Evolutionary conservation across 176 grass and related monocot genomes (phyloP).

Genomic region (Oryza australiensis): DNA sequence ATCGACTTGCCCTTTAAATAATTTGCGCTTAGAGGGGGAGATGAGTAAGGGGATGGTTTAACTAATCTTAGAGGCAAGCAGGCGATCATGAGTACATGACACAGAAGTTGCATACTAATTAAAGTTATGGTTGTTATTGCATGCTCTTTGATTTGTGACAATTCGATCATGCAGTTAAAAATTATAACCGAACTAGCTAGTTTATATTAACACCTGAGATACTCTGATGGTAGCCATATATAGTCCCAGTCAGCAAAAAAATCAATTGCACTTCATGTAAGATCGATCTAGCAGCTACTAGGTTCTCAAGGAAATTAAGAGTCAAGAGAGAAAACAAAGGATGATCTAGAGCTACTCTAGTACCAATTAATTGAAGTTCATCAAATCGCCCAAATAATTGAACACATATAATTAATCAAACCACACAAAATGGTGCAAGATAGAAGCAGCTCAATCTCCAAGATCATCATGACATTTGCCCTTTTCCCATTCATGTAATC

Average conservation of each 20-base stretch:
- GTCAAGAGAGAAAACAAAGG: neutral
- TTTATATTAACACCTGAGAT: neutral
- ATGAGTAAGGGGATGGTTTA: neutral
- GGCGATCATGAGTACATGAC: neutral
- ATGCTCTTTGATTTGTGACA: conserved; percentile 26
- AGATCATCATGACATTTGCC: neutral
- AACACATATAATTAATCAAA: neutral
- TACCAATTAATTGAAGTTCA: neutral
- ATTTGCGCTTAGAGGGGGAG: neutral
- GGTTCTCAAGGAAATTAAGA: neutral
- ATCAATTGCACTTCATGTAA: neutral
- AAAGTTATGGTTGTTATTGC: conserved; percentile 40
- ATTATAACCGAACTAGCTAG: neutral
- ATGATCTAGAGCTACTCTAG: neutral
- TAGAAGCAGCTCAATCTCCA: neutral
- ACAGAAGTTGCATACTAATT: neutral
- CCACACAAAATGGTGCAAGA: neutral
- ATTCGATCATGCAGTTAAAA: neutral
- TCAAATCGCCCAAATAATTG: neutral
- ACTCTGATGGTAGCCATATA: neutral
- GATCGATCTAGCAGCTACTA: neutral
- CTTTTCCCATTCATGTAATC: neutral
- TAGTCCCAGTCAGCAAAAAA: neutral
- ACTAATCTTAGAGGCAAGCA: neutral
- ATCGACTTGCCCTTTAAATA: neutral